These are phyloP conservation scores for Cicer yamashitae DNA, from an alignment of 306 rosid species.

Conservation along the genomic window DNA sequence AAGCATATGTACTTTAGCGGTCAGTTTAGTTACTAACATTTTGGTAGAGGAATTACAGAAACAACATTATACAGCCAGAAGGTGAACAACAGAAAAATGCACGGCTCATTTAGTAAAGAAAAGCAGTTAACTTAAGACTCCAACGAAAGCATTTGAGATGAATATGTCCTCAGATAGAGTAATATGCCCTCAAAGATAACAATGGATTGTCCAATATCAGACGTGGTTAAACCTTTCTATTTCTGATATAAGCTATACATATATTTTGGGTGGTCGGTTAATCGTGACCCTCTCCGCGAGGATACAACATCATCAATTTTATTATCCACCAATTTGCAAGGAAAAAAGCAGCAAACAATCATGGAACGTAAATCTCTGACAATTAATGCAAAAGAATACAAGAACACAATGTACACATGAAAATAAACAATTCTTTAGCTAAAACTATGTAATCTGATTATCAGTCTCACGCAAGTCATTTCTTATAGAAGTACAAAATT, in stretches of 20 bases:
- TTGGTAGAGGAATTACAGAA: too few relatives aligned
- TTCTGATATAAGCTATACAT: not conserved
- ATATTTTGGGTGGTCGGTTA: not conserved
- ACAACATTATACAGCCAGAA: too few relatives aligned
- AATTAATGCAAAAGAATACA: constrained; percentile 33
- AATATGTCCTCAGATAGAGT: too few relatives aligned
- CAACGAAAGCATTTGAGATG: too few relatives aligned
- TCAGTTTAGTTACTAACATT: too few relatives aligned
- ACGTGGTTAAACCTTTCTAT: not conserved
- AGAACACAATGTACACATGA: constrained; percentile 45
- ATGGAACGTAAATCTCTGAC: not conserved
- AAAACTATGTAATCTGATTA: constrained; percentile 38
- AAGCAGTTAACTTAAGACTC: too few relatives aligned
- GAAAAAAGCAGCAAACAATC: constrained; percentile 18
- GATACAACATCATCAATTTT: not conserved
- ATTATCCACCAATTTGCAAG: constrained; percentile 31
- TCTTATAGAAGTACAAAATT: constrained; percentile 49
- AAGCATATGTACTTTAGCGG: too few relatives aligned
- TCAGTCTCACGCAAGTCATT: constrained; percentile 38
- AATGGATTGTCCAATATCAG: not conserved
- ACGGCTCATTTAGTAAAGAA: too few relatives aligned
- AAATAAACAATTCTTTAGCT: constrained; percentile 37
- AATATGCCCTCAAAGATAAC: too few relatives aligned
- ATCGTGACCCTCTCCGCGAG: not conserved
- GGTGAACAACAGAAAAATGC: too few relatives aligned